Base-by-base conservation (phyloP, 805 yeast species). In the Yarrowia sp. region DNA sequence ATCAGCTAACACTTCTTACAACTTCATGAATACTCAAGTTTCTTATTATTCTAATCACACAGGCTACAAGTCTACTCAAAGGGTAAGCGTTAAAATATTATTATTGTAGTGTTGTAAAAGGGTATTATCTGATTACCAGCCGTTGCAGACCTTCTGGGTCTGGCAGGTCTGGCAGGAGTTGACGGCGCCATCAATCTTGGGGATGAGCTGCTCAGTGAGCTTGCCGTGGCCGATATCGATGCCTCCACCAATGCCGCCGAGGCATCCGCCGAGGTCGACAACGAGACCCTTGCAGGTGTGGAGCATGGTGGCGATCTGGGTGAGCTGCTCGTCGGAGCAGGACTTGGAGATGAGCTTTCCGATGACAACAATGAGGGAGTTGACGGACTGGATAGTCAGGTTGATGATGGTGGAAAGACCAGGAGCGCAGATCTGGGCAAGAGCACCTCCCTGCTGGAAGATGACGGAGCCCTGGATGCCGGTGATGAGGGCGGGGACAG, bases 141-240 rank as follows among this genome's bases (percentile, higher is more conserved):
- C 58, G 35, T 51, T 9, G 58, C 58, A 51, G 43, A 36, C 58
- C 58, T 36, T 51, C 35, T 36, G 1, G 58, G 32, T 22, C 58
- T 22, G 43, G 43, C 58, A 51, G 35, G 43, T n/a, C 58, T 51
- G 32, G 58, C 33, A 22, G 8, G 58, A 36, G 58, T 10, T 22
- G 43, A 36, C 43, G 8, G 58, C 58, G 9, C 43, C 18, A n/a
- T 51, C 58, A 28, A 51, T 36, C 35, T 51, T 36, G 58, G 58
- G 58, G 35, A 51, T 1, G 9, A 36, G 33, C n/a, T 22, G 33
- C 15, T 18, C 11, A 10, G 15, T 18, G 42, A 50, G 41, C 57
- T 50, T 35, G 17, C 42, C 42, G 13, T 35, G 32, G 57, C 57
- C 57, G 18, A 50, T 17, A 18, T 50, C 57, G n/a, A 50, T 11